Evolutionary conservation across 768 basidiomycete species (phyloP).

Genomic region (Phallus indusiatus): DNA sequence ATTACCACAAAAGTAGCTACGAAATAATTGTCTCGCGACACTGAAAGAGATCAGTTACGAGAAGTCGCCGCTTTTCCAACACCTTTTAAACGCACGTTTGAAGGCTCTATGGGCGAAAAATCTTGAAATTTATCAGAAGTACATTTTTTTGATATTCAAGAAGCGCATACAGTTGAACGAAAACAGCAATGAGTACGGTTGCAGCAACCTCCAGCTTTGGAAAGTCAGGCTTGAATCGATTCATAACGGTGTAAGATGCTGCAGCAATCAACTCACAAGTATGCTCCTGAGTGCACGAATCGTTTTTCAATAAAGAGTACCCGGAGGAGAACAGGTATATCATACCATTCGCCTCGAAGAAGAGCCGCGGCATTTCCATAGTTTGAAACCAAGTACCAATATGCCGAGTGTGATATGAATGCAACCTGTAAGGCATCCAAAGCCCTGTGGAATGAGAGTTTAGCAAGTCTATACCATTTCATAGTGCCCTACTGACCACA

Average conservation of each 20-base stretch:
- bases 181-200: not conserved
- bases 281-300: not conserved
- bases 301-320: not conserved
- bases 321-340: too few relatives aligned
- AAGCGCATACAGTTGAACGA: not conserved
- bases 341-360: constrained; percentile 4
- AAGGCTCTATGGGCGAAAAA: constrained; percentile 4
- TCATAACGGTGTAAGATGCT: not conserved
- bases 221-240: not conserved
- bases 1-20: not conserved
- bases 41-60: not conserved
- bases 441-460: not conserved
- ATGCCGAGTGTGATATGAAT: constrained; percentile 2
- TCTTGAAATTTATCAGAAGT: not conserved
- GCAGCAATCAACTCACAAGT: not conserved
- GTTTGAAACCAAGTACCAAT: not conserved
- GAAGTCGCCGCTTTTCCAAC: not conserved
- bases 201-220: not conserved
- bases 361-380: constrained; percentile 4
- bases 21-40: not conserved
- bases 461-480: not conserved
- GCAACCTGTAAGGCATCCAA: not conserved
- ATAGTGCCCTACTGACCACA: not conserved
- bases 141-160: not conserved
- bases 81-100: not conserved